A percentile compares a stretch with the other conserved stretches of the same genome.
Conservation (phyloP, 1,139 yeast genomes). For the Blastobotrys petasosporus region DNA sequence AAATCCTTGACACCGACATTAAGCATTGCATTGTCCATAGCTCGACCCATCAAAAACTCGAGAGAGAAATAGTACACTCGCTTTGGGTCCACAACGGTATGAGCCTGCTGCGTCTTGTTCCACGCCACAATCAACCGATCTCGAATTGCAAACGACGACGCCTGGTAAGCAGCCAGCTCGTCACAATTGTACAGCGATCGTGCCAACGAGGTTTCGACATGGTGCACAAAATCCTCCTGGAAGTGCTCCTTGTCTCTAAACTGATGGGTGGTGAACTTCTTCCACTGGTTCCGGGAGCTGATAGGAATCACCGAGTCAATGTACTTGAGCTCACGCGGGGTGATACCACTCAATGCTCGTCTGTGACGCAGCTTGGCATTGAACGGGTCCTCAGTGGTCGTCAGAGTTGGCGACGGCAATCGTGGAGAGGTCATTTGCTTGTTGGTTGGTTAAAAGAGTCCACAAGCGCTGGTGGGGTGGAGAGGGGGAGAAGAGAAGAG, state of each 20-base stretch:
- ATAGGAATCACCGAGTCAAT: constrained; percentile 79
- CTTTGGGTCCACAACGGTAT: constrained; percentile 78
- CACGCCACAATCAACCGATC: constrained; percentile 80
- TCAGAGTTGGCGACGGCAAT: constrained; percentile 11
- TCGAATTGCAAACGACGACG: constrained; percentile 71
- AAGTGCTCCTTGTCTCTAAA: constrained; percentile 53
- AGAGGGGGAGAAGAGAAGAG: neutral
- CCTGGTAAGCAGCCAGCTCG: constrained; percentile 86
- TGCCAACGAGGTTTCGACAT: constrained; percentile 85
- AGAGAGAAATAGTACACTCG: constrained; percentile 81
- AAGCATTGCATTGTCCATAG: constrained; percentile 88
- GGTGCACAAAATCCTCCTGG: constrained; percentile 66
- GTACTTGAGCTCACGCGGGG: constrained; percentile 81
- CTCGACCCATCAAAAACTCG: constrained; percentile 93
- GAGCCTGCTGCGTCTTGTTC: constrained; percentile 90
- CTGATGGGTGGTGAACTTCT: constrained; percentile 50
- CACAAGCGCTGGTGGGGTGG: neutral
- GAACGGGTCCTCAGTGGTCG: constrained; percentile 17
- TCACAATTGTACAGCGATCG: constrained; percentile 90
- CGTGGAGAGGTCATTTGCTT: constrained; percentile 10
- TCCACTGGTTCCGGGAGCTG: constrained; percentile 72
- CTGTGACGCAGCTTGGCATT: constrained; percentile 27
- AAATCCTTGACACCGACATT: constrained; percentile 58
- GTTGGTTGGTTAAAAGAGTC: neutral
- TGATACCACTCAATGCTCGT: constrained; percentile 82